These are phyloP conservation scores for Vachellia pachyceras DNA, from an alignment of 306 rosid species.

Conservation along the genomic window DNA sequence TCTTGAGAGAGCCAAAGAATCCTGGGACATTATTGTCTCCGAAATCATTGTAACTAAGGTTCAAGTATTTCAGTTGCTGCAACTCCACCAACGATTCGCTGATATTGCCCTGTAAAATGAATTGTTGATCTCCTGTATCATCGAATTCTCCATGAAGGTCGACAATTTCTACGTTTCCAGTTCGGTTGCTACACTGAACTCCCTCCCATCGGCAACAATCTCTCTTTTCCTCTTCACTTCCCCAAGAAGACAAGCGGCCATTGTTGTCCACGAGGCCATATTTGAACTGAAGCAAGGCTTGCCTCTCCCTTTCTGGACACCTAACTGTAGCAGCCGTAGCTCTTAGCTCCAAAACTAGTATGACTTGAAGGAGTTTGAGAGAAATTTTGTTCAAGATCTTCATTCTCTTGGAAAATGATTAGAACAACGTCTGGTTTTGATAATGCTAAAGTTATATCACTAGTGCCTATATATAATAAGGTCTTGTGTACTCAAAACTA, in stretches of 20 bases:
- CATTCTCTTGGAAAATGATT: background rate
- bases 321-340: background rate
- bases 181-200: conserved; percentile 22
- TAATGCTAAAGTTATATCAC: background rate
- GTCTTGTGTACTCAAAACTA: background rate
- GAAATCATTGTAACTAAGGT: conserved; percentile 2
- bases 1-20: conserved; percentile 11
- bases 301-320: conserved; percentile 30
- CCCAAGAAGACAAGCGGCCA: conserved; percentile 32
- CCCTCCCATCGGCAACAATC: conserved; percentile 39
- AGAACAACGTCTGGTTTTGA: background rate
- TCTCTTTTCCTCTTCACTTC: background rate
- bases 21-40: background rate
- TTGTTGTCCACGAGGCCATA: background rate
- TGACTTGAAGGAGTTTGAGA: conserved; percentile 10
- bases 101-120: background rate
- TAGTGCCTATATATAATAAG: background rate
- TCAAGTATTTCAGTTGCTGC: background rate
- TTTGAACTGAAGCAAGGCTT: conserved; percentile 35
- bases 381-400: background rate
- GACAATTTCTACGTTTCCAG: background rate
- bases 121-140: background rate
- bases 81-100: background rate
- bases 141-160: conserved; percentile 3
- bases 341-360: background rate